Evolutionary conservation across 148 eudicot genomes (phyloP), one percentile per base, ranked within the genome.

Genomic region (Rhododendron mucronatum): DNA sequence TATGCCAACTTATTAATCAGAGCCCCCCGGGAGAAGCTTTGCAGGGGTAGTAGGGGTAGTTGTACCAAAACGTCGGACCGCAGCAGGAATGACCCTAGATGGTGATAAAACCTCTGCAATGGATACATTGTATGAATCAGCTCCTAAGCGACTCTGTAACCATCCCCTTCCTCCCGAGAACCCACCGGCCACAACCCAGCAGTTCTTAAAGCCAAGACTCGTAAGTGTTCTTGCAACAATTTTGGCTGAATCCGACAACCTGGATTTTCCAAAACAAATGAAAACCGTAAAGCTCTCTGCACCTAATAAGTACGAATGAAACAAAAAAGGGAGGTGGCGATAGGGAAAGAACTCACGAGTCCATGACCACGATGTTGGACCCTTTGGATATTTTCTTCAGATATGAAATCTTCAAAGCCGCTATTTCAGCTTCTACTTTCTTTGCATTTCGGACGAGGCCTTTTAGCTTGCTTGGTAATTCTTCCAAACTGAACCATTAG

Each of bases 161-260:
- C 98, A 96, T 10, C 99, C 99, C 78, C 82, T 92, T 89, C 98
- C 84, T 89, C 99, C 99, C 0, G 96, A 96, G 90, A 96, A 96
- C 61, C 99, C 99, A 87, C 94, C 99, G 1, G 87, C 82, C 91
- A 96, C 92, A 35, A 93, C 89, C 96, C 97, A 96, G 45, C 90
- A 81, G 88, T 94, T 96, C 47, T 92, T 93, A 89, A 96, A 96
- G 81, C 99, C 99, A 15, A 92, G 91, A 50, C 89, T 86, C 53
- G 98, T 95, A 53, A 96, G 88, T 39, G 94, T 88, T 90, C 87
- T 94, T 74, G 98, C 98, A 79, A 94, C 98, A 83, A 84, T 92
- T 86, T 95, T 96, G 78, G 98, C 97, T 10, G 94, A 92, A 88
- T 96, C 98, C 0, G 95, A 90, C 88, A 94, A 93, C 89, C 99